phyloP scores from a whole-genome alignment of 768 basidiomycete genomes.

The Naganishia antarctica region DNA sequence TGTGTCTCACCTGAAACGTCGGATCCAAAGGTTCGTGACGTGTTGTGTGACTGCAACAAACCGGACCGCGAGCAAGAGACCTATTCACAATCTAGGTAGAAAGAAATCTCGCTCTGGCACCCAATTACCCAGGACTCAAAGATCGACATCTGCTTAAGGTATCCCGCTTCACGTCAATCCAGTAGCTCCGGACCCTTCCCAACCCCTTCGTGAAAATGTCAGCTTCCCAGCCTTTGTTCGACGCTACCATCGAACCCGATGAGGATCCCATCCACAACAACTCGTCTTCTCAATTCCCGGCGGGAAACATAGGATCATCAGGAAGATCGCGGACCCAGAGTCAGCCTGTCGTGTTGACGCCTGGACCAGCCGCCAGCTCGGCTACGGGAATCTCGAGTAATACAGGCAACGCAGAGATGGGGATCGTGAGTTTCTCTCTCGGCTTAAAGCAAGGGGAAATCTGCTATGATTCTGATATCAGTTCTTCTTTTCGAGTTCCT shows the following conservation, averaged over 20 bases:
- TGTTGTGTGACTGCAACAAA: neutral
- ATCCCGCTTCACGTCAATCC: neutral
- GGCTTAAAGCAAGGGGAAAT: slow-evolving; percentile 3
- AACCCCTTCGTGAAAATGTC: slow-evolving; percentile 29
- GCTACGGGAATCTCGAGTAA: slow-evolving; percentile 52
- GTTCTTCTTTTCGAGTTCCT: too few species aligned
- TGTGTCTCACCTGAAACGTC: neutral
- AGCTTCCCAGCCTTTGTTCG: slow-evolving; percentile 58
- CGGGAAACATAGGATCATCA: slow-evolving; percentile 46
- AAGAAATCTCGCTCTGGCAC: too few species aligned
- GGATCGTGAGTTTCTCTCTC: slow-evolving; percentile 51
- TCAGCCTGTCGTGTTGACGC: slow-evolving; percentile 20
- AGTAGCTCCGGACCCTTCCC: neutral
- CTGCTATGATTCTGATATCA: slow-evolving; percentile 30
- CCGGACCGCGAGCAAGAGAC: neutral
- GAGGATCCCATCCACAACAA: slow-evolving; percentile 51
- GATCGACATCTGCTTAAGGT: neutral
- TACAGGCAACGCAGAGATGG: slow-evolving; percentile 69
- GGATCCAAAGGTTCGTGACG: neutral
- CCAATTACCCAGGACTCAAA: too few species aligned
- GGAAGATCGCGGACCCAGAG: slow-evolving; percentile 29
- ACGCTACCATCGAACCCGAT: slow-evolving; percentile 76
- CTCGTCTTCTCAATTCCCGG: slow-evolving; percentile 26
- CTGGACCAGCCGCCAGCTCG: slow-evolving; percentile 1
- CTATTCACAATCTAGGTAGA: too few species aligned